Percentiles rank a stretch among this genome's conserved stretches.
Conservation (phyloP, 495 filamentous ascomycete species). For the Penicillium subrubescens region DNA sequence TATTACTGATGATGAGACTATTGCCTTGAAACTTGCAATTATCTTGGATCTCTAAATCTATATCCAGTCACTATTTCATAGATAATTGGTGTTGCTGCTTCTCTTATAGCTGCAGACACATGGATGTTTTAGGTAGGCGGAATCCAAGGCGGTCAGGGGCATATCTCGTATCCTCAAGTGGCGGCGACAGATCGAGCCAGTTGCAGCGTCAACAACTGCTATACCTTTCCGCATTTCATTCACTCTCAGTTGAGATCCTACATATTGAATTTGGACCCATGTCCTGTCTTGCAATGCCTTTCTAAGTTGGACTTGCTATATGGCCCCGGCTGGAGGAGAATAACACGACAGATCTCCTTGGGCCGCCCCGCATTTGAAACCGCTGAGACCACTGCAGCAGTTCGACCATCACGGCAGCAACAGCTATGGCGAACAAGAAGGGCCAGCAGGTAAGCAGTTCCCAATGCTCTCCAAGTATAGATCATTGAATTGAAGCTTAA, state of each 20-base stretch:
- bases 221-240: neutral
- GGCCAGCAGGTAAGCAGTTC: conserved; percentile 66
- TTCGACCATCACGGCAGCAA: conserved; percentile 1
- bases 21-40: neutral
- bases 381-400: conserved; percentile 23
- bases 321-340: conserved; percentile 24
- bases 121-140: neutral
- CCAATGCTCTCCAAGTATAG: neutral
- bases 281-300: conserved; percentile 11
- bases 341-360: conserved; percentile 15
- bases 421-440: conserved; percentile 63
- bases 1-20: neutral
- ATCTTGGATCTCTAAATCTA: neutral
- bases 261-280: neutral
- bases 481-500: conserved; percentile 17
- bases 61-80: neutral
- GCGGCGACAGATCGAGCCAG: neutral
- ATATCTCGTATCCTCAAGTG: neutral
- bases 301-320: conserved; percentile 13
- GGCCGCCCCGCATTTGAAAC: conserved; percentile 32
- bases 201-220: neutral
- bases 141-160: neutral
- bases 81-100: neutral
- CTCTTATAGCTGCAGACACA: neutral
- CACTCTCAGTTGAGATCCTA: neutral